Conservation (phyloP, 805 yeast genomes). For the Ogataea nitratoaversa region DNA sequence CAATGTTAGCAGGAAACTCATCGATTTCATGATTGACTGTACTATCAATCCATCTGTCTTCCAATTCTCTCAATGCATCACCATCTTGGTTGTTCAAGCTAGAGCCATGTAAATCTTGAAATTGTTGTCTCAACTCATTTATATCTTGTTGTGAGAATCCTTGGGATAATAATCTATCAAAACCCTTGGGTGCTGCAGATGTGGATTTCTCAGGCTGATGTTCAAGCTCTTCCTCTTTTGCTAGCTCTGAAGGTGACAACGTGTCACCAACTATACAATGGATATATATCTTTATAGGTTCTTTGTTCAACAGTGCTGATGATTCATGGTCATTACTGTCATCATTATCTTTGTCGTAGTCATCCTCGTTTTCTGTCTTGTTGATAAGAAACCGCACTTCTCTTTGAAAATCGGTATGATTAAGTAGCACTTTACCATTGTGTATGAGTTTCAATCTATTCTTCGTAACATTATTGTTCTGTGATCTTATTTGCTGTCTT, state of each 20-base stretch:
- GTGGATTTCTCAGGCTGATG: constrained; percentile 49
- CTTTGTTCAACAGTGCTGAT: not conserved
- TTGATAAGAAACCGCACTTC: constrained; percentile 36
- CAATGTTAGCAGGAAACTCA: constrained; percentile 36
- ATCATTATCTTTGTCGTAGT: constrained; percentile 5
- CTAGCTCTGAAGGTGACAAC: constrained; percentile 49
- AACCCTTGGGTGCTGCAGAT: constrained; percentile 72
- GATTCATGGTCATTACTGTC: not conserved
- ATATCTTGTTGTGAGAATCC: constrained; percentile 83
- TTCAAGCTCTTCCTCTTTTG: constrained; percentile 57
- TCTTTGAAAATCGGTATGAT: constrained; percentile 47
- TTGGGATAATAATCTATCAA: constrained; percentile 76
- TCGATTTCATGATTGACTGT: constrained; percentile 55
- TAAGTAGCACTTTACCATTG: constrained; percentile 62
- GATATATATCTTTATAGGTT: constrained; percentile 46
- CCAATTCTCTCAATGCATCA: constrained; percentile 60
- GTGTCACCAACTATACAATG: constrained; percentile 79
- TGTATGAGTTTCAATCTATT: constrained; percentile 61
- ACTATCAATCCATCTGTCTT: constrained; percentile 85
- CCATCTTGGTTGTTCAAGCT: constrained; percentile 29
- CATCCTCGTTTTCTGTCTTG: constrained; percentile 19
- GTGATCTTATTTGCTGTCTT: constrained; percentile 39
- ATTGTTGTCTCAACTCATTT: constrained; percentile 66
- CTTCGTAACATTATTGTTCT: constrained; percentile 25
- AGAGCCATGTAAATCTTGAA: constrained; percentile 61